Conservation (phyloP, 345 rosid species). For the Dipteronia sinensis region DNA sequence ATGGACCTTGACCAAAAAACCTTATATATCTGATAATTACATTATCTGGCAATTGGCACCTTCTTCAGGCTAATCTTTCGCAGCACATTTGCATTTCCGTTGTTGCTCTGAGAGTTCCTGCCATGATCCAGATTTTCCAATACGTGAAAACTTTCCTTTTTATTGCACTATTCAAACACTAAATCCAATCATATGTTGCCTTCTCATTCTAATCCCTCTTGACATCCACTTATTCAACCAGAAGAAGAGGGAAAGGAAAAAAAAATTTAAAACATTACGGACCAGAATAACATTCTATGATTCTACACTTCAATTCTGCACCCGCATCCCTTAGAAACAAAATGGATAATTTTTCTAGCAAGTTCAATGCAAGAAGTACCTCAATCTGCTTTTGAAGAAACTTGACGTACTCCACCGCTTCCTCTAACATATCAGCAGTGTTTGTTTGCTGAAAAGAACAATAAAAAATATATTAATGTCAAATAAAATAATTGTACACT, state of each 20-base stretch:
- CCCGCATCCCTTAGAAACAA: slow-evolving; percentile 1
- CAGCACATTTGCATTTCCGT: slow-evolving; percentile 64
- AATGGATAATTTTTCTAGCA: background rate
- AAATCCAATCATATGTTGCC: slow-evolving; percentile 1
- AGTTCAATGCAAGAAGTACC: slow-evolving; percentile 40
- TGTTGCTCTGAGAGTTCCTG: slow-evolving; percentile 80
- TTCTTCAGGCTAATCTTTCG: slow-evolving; percentile 41
- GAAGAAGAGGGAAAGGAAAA: background rate
- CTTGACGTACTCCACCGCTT: slow-evolving; percentile 81
- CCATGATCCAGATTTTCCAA: slow-evolving; percentile 22
- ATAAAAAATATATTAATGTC: background rate
- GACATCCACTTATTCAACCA: slow-evolving; percentile 2
- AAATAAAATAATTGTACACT: background rate
- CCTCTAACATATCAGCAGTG: slow-evolving; percentile 90
- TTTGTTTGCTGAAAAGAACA: slow-evolving; percentile 71
- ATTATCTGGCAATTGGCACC: slow-evolving; percentile 20
- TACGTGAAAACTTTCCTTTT: background rate
- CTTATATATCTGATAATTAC: slow-evolving; percentile 15
- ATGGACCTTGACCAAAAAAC: slow-evolving; percentile 6
- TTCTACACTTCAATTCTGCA: background rate
- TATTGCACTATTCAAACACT: background rate
- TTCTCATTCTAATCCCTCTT: background rate
- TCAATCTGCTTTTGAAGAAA: slow-evolving; percentile 74
- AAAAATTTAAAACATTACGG: background rate
- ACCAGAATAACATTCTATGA: slow-evolving; percentile 5